Base-by-base conservation (phyloP, 2,329 filamentous ascomycete genomes). In the Magnaporthiopsis poae region DNA sequence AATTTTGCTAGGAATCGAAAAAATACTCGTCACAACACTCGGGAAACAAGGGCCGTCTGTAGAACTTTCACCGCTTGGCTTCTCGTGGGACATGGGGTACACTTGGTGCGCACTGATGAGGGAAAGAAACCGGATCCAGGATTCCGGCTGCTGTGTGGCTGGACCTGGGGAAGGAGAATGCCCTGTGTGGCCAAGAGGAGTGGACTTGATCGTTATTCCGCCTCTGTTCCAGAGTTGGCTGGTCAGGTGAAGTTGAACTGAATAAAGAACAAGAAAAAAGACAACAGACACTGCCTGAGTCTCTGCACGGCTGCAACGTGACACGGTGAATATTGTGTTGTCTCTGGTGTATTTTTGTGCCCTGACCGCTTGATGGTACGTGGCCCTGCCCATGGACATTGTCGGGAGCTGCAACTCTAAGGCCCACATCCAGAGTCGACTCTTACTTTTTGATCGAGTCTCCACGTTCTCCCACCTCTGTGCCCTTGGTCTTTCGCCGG, bases 81-180 rank as follows among this genome's bases (percentile, higher is more conserved):
- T 56, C 46, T 56, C 46, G n/a, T 56, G 46, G 46, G 46, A 56
- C 46, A 25, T 56, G 80, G 81, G 79, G 82, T 80, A 80, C 83
- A 83, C 74, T 86, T 86, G 84, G 84, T 73, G 80, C 83, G 89
- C 88, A 89, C 92, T 97, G 84, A 97, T 90, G 93, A 97, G 92
- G 94, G 94, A 98, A 98, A 98, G 94, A 98, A 92, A 96, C 89
- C 92, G 85, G 77, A 78, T 74, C 76, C 76, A 77, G 80, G 78
- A 77, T 77, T 25, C 70, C 65, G 60, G 68, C 69, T 66, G 67
- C 66, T 68, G 62, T 69, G 62, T 63, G 68, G 71, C 68, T 65
- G 70, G 66, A 67, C 65, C 72, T 72, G 74, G 77, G 77, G 78
- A 80, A 89, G 92, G 93, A 92, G 94, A 98, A 97, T 92, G 94